A percentile compares a stretch with the other conserved stretches of the same genome.
Evolutionary conservation across 1,139 yeast species (phyloP).

Genomic region (Hansenula lynferdii): DNA sequence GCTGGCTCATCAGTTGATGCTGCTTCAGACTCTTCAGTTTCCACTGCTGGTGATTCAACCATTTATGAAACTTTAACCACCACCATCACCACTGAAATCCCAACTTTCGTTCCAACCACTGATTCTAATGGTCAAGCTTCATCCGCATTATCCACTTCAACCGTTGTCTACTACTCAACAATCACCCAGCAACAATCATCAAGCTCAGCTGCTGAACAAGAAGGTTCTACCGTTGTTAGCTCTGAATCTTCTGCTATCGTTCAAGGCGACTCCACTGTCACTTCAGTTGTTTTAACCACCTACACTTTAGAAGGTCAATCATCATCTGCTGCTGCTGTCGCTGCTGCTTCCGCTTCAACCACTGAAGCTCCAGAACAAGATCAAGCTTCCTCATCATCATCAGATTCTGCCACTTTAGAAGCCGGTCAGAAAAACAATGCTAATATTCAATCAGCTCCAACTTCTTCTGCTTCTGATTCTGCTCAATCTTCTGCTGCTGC

Average conservation of each 20-base stretch:
- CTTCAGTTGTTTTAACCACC: constrained; percentile 11
- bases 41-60: neutral
- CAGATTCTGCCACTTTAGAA: too few species aligned
- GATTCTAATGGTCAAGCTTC: constrained; percentile 26
- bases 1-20: constrained; percentile 17
- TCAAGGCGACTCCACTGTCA: constrained; percentile 8
- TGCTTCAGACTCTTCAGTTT: constrained; percentile 9
- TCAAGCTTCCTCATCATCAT: too few species aligned
- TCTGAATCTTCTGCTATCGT: too few species aligned
- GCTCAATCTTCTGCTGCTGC: constrained; percentile 1
- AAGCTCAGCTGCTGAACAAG: constrained; percentile 9
- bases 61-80: constrained; percentile 7
- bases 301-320: constrained; percentile 10
- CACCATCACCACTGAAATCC: constrained; percentile 22
- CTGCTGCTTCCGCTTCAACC: constrained; percentile 3
- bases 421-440: too few species aligned
- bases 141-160: constrained; percentile 26
- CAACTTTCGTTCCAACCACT: constrained; percentile 17
- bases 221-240: constrained; percentile 24
- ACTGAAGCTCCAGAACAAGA: constrained; percentile 9
- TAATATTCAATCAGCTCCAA: too few species aligned
- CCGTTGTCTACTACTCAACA: constrained; percentile 25
- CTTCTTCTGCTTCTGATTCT: too few species aligned
- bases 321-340: too few species aligned
- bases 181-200: constrained; percentile 7